phyloP scores from a whole-genome alignment of 208 protist genomes.

The Leishmania braziliensis region DNA sequence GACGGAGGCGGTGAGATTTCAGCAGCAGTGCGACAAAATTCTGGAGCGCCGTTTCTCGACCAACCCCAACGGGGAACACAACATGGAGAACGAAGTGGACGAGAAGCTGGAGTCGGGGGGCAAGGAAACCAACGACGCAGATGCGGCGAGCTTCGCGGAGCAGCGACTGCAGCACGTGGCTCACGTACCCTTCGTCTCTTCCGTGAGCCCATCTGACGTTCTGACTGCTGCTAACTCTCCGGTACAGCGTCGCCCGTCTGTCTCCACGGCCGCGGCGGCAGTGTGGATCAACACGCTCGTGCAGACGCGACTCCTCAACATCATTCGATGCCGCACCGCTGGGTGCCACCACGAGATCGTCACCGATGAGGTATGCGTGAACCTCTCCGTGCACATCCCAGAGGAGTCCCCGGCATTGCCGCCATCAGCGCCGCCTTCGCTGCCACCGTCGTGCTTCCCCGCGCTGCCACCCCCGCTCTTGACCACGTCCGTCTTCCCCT shows the following conservation, averaged over 20 bases:
- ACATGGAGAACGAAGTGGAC: background rate
- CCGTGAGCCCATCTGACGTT: background rate
- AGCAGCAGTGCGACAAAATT: constrained; percentile 26
- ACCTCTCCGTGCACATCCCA: constrained; percentile 54
- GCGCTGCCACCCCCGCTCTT: background rate
- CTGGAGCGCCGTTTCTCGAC: constrained; percentile 1
- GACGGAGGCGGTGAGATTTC: constrained; percentile 56
- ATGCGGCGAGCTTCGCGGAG: background rate
- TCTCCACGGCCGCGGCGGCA: constrained; percentile 19
- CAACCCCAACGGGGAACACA: background rate
- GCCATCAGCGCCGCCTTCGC: background rate
- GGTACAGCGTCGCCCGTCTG: background rate
- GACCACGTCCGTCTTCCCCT: background rate
- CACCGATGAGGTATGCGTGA: constrained; percentile 71
- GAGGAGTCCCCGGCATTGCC: background rate
- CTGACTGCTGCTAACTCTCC: background rate
- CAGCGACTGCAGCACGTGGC: background rate
- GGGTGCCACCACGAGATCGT: constrained; percentile 77
- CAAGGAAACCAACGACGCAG: background rate
- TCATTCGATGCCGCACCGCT: constrained; percentile 67
- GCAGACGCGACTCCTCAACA: constrained; percentile 74
- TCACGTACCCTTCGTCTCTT: background rate
- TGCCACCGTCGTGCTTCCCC: constrained; percentile 1
- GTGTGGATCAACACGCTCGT: constrained; percentile 76
- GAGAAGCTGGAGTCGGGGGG: background rate